phyloP scores from a whole-genome alignment of 163 green algal genomes.

The Coccomyxa subellipsoidea region DNA sequence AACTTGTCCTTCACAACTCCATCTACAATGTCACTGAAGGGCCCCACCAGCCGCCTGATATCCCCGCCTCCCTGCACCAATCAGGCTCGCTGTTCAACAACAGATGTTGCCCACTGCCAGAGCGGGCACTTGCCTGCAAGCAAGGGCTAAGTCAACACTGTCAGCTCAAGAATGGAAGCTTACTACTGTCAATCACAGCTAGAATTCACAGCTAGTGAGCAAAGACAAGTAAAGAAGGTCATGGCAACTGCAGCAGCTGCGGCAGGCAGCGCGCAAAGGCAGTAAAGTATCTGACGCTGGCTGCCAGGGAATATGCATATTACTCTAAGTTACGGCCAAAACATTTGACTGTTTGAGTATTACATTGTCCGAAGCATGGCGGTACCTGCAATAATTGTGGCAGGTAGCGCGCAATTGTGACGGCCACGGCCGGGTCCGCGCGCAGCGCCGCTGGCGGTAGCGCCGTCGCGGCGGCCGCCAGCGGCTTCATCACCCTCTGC shows the following conservation, averaged over 20 bases:
- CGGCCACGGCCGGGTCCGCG: constrained; percentile 50
- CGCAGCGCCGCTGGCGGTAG: constrained; percentile 44
- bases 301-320: too few species aligned
- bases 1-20: constrained; percentile 61
- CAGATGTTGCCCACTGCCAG: too few species aligned
- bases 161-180: too few species aligned
- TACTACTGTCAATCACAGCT: background rate
- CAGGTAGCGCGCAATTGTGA: constrained; percentile 66
- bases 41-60: constrained; percentile 52
- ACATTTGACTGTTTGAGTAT: too few species aligned
- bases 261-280: background rate
- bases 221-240: too few species aligned
- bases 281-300: too few species aligned
- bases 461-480: constrained; percentile 17
- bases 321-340: too few species aligned
- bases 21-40: constrained; percentile 61
- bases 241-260: background rate
- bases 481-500: constrained; percentile 24
- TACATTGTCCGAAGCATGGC: too few species aligned
- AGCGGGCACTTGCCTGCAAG: too few species aligned
- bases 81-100: too few species aligned
- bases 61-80: constrained; percentile 33
- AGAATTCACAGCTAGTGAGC: background rate
- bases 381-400: constrained; percentile 46
- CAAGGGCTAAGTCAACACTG: too few species aligned